A percentile compares a stretch with the other conserved stretches of the same genome.
Evolutionary conservation across 371 early-diverging fungal genomes (phyloP).

Genomic region (Haplosporangium sp.): DNA sequence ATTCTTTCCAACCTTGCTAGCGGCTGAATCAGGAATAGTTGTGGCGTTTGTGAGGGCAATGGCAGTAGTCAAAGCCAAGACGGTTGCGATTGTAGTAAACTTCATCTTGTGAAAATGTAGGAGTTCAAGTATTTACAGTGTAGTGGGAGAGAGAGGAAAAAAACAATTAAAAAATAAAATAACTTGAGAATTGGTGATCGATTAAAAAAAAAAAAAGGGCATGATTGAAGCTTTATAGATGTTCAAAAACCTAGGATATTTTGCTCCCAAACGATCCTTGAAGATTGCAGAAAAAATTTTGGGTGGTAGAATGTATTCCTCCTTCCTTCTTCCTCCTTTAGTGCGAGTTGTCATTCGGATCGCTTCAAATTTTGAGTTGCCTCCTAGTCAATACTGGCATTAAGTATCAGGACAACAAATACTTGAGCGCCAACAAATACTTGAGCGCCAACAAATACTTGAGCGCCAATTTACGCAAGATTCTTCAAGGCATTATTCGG

Average conservation of each 20-base stretch:
- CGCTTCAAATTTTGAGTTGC: background rate
- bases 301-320: no score
- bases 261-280: no score
- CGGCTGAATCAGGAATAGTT: background rate
- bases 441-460: background rate
- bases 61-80: constrained; percentile 35
- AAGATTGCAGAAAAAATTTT: no score
- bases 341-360: constrained; percentile 16
- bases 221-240: no score
- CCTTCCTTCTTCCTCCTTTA: background rate
- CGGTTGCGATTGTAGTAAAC: constrained; percentile 17
- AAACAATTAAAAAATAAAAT: background rate
- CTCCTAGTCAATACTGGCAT: constrained; percentile 10
- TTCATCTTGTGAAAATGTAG: constrained; percentile 21
- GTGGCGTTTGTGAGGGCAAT: constrained; percentile 30
- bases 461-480: background rate
- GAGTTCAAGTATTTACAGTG: background rate
- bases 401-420: background rate
- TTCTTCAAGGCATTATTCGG: background rate
- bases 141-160: no score
- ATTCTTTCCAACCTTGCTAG: no score
- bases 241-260: no score
- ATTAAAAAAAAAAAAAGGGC: background rate
- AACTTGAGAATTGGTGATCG: background rate
- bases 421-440: background rate